Percentiles rank a stretch among this genome's conserved stretches.
These are phyloP conservation scores for Mrakia frigida DNA, from an alignment of 768 basidiomycete genomes.

Conservation along the genomic window DNA sequence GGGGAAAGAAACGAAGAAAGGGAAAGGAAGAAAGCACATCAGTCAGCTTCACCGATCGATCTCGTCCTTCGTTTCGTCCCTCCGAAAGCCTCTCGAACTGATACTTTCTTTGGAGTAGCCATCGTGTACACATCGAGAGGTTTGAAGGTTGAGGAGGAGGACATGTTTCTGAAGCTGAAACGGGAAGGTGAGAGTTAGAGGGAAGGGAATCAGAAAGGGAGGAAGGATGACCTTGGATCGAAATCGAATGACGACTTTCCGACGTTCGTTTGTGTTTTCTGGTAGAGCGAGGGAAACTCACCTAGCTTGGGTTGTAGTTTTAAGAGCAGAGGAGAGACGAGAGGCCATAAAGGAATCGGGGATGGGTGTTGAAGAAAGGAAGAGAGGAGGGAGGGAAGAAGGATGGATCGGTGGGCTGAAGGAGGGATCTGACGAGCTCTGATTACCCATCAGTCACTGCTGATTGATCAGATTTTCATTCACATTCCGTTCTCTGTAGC, in stretches of 20 bases:
- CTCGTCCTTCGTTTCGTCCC: background rate
- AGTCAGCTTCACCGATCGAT: background rate
- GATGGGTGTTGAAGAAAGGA: background rate
- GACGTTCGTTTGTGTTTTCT: too few species aligned
- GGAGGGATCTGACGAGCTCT: background rate
- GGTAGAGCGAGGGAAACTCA: background rate
- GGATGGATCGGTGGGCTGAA: background rate
- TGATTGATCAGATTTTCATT: background rate
- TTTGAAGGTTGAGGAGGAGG: constrained; percentile 14
- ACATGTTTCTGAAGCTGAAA: constrained; percentile 17
- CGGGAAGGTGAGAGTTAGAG: background rate
- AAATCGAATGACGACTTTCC: background rate
- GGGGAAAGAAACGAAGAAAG: too few species aligned
- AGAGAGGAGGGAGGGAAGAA: background rate
- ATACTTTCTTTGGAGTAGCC: constrained; percentile 21
- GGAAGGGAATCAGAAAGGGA: background rate
- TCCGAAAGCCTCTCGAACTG: background rate
- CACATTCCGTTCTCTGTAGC: too few species aligned
- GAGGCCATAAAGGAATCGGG: background rate
- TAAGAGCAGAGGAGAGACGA: constrained; percentile 3
- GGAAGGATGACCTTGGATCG: background rate
- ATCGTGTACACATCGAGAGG: constrained; percentile 25
- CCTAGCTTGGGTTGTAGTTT: background rate
- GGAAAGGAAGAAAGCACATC: too few species aligned
- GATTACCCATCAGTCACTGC: background rate